A percentile compares a stretch with the other conserved stretches of the same genome.
Evolutionary conservation across 2,329 filamentous ascomycete species (phyloP).

Genomic region (Exophiala phaeomuriformis): DNA sequence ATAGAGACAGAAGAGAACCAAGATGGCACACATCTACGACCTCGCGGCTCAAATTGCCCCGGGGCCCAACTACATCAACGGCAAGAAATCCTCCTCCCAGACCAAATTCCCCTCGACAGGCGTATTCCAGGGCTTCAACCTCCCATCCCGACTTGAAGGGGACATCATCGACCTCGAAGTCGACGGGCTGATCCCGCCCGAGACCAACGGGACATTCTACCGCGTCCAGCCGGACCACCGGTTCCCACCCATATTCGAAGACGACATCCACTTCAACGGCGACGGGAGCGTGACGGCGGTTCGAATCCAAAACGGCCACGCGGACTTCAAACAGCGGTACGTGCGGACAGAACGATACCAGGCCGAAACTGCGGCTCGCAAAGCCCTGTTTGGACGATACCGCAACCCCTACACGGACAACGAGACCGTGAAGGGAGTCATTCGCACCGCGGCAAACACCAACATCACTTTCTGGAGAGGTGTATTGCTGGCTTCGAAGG

Average conservation of each 20-base stretch:
- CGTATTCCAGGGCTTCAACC: slow-evolving; percentile 33
- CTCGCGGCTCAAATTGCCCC: slow-evolving; percentile 12
- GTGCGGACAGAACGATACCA: slow-evolving; percentile 39
- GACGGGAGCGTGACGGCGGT: slow-evolving; percentile 25
- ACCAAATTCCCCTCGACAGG: slow-evolving; percentile 16
- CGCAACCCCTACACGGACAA: slow-evolving; percentile 51
- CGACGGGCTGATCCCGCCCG: slow-evolving; percentile 36
- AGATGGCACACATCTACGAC: slow-evolving; percentile 24
- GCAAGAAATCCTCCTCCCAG: slow-evolving; percentile 11
- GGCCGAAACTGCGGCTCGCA: slow-evolving; percentile 34
- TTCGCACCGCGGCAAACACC: slow-evolving; percentile 52
- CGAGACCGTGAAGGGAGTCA: slow-evolving; percentile 44
- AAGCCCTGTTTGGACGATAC: slow-evolving; percentile 48
- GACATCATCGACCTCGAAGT: slow-evolving; percentile 30
- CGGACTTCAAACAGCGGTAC: slow-evolving; percentile 31
- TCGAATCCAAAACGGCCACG: background rate
- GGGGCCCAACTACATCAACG: slow-evolving; percentile 7
- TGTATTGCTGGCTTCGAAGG: slow-evolving; percentile 40
- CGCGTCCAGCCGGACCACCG: slow-evolving; percentile 42
- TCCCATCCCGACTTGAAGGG: slow-evolving; percentile 35
- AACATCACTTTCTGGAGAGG: slow-evolving; percentile 53
- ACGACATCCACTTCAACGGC: slow-evolving; percentile 47
- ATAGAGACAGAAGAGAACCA: background rate
- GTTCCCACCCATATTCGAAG: slow-evolving; percentile 50
- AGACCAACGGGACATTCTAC: slow-evolving; percentile 42